phyloP scores from a whole-genome alignment of 345 rosid species.

The Eucalyptus curtisii region DNA sequence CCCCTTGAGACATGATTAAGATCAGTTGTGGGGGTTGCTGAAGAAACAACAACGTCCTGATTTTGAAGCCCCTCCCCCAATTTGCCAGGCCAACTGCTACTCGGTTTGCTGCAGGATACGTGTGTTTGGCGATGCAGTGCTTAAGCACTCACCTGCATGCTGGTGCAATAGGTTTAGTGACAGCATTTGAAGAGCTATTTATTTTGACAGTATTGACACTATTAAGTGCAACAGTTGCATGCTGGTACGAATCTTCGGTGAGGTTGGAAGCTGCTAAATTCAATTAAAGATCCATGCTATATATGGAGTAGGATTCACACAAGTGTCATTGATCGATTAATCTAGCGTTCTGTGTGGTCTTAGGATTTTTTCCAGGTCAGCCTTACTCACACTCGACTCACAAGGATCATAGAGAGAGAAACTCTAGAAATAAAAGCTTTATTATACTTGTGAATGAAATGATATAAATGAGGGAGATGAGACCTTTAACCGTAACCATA shows the following conservation, averaged over 20 bases:
- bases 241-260: not conserved
- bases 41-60: not conserved
- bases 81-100: not conserved
- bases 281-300: not conserved
- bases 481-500: rapidly evolving
- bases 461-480: no score
- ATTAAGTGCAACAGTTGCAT: not conserved
- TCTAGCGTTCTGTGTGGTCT: rapidly evolving
- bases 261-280: not conserved
- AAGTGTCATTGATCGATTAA: no score
- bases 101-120: not conserved
- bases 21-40: not conserved
- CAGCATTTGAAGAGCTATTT: not conserved
- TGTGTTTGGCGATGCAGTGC: not conserved
- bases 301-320: no score
- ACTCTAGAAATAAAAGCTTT: no score
- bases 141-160: not conserved
- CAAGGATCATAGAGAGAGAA: no score
- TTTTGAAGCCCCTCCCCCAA: not conserved
- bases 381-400: no score
- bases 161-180: not conserved
- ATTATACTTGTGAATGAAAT: no score
- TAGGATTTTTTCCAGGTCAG: no score
- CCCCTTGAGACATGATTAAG: not conserved
- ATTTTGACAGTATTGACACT: not conserved